phyloP scores from a whole-genome alignment of 2,329 filamentous ascomycete genomes.

The Sporothrix pseudoabietina region DNA sequence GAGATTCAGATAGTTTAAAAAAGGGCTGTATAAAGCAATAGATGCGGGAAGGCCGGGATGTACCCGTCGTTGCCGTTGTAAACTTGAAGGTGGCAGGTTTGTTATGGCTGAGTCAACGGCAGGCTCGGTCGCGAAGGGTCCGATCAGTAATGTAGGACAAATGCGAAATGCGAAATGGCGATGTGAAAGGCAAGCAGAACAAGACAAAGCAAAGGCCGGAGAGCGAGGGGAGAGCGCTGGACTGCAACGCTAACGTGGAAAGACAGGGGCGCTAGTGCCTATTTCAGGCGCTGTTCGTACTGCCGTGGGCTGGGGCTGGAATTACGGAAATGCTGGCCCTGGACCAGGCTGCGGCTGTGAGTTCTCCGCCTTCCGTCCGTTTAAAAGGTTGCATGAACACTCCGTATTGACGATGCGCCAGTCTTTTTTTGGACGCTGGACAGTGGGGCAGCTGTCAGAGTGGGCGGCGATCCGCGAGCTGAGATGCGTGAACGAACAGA shows the following conservation, averaged over 20 bases:
- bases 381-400: not conserved
- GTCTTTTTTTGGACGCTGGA: conserved; percentile 19
- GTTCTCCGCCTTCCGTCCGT: conserved; percentile 8
- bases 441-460: conserved; percentile 11
- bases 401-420: not conserved
- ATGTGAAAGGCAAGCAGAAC: not conserved
- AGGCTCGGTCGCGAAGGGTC: conserved; percentile 11
- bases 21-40: not conserved
- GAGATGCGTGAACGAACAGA: not conserved
- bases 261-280: conserved; percentile 14
- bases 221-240: not conserved
- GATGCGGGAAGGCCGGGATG: conserved; percentile 1
- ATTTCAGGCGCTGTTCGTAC: not conserved
- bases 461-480: conserved; percentile 22
- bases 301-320: conserved; percentile 6
- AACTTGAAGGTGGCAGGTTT: not conserved
- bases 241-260: not conserved
- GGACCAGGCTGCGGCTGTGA: not conserved
- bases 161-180: conserved; percentile 16
- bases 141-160: not conserved
- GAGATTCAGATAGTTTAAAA: not conserved
- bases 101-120: conserved; percentile 24
- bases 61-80: conserved; percentile 6
- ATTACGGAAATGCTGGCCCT: conserved; percentile 1
- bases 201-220: not conserved